Evolutionary conservation across 345 rosid genomes (phyloP).

Genomic region (Conringia planisiliqua): DNA sequence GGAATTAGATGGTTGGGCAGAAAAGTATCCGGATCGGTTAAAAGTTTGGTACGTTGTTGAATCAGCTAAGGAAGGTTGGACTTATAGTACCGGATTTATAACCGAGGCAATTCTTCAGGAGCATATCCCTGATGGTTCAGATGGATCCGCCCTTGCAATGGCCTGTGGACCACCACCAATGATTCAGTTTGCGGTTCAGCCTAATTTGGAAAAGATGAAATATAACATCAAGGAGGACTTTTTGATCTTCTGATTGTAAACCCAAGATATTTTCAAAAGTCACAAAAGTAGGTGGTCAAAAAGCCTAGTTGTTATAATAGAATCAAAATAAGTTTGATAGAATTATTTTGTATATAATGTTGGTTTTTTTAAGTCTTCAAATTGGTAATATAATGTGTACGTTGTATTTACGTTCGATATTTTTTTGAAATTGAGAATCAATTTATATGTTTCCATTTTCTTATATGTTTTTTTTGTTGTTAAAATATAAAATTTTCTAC

Average conservation of each 20-base stretch:
- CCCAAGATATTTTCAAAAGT: not conserved
- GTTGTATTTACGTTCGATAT: not conserved
- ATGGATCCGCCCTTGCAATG: conserved; percentile 53
- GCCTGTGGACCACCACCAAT: conserved; percentile 95
- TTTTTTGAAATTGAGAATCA: not conserved
- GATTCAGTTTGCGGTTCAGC: conserved; percentile 90
- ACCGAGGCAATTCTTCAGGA: conserved; percentile 60
- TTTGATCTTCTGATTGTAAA: conserved; percentile 49
- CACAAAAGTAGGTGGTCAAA: conserved; percentile 1
- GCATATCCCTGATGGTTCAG: conserved; percentile 60
- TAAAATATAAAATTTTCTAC: not conserved
- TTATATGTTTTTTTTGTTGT: not conserved
- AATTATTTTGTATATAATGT: conserved; percentile 24
- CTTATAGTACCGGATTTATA: conserved; percentile 63
- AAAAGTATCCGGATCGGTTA: conserved; percentile 43
- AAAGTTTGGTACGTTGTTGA: conserved; percentile 89
- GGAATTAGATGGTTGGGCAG: conserved; percentile 73
- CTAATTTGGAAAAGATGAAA: conserved; percentile 85
- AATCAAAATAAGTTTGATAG: not conserved
- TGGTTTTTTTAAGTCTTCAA: not conserved
- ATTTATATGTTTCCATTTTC: not conserved
- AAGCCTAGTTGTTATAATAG: conserved; percentile 12
- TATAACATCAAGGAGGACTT: conserved; percentile 63
- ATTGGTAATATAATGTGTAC: not conserved
- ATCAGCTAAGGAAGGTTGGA: conserved; percentile 62